phyloP scores from a whole-genome alignment of 352 stramenopile genomes.

The Phytophthora melonis region DNA sequence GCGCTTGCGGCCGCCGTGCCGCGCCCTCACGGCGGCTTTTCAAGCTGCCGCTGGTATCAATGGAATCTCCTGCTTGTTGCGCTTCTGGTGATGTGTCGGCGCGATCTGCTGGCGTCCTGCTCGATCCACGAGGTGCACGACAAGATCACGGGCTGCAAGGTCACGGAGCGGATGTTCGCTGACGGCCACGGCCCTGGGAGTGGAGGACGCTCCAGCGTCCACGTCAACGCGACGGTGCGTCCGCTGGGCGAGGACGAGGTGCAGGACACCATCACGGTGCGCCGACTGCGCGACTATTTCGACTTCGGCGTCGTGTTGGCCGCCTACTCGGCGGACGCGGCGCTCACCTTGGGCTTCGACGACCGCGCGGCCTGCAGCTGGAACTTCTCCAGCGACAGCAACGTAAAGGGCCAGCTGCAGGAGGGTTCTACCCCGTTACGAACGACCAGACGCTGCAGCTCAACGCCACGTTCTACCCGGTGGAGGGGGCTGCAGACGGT shows the following conservation, averaged over 20 bases:
- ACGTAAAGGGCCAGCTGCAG: slow-evolving; percentile 59
- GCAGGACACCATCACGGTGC: slow-evolving; percentile 72
- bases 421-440: slow-evolving; percentile 61
- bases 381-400: slow-evolving; percentile 66
- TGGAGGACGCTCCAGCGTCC: slow-evolving; percentile 56
- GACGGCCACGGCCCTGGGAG: slow-evolving; percentile 67
- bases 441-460: slow-evolving; percentile 54
- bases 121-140: slow-evolving; percentile 74
- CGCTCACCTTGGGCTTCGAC: slow-evolving; percentile 52
- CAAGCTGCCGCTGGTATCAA: background rate
- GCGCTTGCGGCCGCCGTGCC: background rate
- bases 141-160: slow-evolving; percentile 64
- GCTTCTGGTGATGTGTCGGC: slow-evolving; percentile 44
- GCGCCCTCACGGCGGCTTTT: slow-evolving; percentile 5
- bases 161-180: slow-evolving; percentile 86
- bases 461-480: slow-evolving; percentile 61
- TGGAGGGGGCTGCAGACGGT: slow-evolving; percentile 67
- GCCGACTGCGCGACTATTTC: slow-evolving; percentile 81
- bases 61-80: slow-evolving; percentile 24
- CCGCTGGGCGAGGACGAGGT: slow-evolving; percentile 64
- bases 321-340: slow-evolving; percentile 63
- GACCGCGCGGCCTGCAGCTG: slow-evolving; percentile 63
- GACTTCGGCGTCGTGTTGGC: slow-evolving; percentile 76
- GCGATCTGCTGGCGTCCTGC: slow-evolving; percentile 41
- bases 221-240: slow-evolving; percentile 58